These are phyloP conservation scores for Penicillium mononematosum DNA, from an alignment of 495 filamentous ascomycete genomes.

Conservation along the genomic window DNA sequence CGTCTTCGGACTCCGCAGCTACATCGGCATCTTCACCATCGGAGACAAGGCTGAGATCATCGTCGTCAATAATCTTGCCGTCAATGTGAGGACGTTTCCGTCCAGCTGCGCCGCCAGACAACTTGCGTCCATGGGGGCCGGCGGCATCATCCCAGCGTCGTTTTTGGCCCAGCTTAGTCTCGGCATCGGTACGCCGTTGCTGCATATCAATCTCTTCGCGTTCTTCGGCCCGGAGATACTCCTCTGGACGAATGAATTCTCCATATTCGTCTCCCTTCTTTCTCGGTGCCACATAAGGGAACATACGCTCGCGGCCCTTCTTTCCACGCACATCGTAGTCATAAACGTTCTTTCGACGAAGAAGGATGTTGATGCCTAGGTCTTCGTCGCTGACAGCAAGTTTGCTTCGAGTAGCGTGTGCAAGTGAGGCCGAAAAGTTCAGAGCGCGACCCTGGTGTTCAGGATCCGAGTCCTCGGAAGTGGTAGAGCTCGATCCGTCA, in stretches of 20 bases:
- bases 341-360: constrained; percentile 82
- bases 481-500: constrained; percentile 76
- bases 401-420: constrained; percentile 77
- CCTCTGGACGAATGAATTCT: constrained; percentile 87
- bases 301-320: constrained; percentile 90
- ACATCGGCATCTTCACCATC: constrained; percentile 48
- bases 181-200: constrained; percentile 47
- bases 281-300: constrained; percentile 77
- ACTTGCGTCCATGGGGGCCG: constrained; percentile 39
- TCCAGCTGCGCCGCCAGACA: constrained; percentile 30
- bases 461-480: constrained; percentile 83
- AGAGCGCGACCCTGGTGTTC: constrained; percentile 91
- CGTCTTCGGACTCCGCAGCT: constrained; percentile 48
- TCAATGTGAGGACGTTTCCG: constrained; percentile 51
- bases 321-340: constrained; percentile 93
- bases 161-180: constrained; percentile 83
- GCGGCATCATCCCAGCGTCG: constrained; percentile 80
- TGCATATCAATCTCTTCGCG: constrained; percentile 73
- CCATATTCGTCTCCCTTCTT: constrained; percentile 88
- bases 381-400: constrained; percentile 80
- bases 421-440: constrained; percentile 79
- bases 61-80: constrained; percentile 44
- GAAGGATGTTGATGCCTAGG: constrained; percentile 82
- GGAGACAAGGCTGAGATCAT: constrained; percentile 40
- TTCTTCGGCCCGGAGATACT: constrained; percentile 92